Base-by-base conservation (phyloP, 2,329 filamentous ascomycete genomes). In the Monosporascus ibericus region DNA sequence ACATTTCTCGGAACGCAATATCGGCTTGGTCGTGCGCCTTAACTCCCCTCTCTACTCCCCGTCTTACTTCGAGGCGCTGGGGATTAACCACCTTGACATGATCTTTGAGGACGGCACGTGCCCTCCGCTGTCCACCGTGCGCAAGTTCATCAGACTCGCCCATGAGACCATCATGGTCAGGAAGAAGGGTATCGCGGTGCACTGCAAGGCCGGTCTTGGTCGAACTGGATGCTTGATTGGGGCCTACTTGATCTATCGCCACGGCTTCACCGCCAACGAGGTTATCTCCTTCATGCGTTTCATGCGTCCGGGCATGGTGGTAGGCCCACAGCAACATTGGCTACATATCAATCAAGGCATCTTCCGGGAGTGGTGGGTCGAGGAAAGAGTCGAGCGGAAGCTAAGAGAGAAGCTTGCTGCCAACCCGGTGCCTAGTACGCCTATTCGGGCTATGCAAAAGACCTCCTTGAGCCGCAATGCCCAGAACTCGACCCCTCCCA, bases 81-180 rank as follows among this genome's bases (percentile, higher is more conserved):
- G 92, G 30, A 97, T 99, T 65, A 86, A 91, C 64, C 94, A 99
- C 68, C 78, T 97, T 40, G 94, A 99, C 73, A 99, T 99, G 94
- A 97, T 99, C 65, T 99, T 99, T 66, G 94, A 97, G 65, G 94
- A 99, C 63, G 94, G 94, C 58, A 99, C 94, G 4, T 99, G 94
- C 69, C 94, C 94, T 22, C 85, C 90, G 2, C 76, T 99, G 49
- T 83, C 83, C 18, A 86, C 92, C n/a, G 94, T 99, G 27, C 85
- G 90, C 60, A 92, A 92, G 68, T 99, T 99, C 69, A 92, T 99
- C 70, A 90, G 90, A 60, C 79, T 99, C 54, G 92, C 94, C 1
- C 94, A 97, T 66, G 88, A 95, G 67, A 96, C 88, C 72, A 99
- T 99, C 65, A 92, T 86, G 1, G 80, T 92, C 48, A 89, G 88